These are phyloP conservation scores for Lactarius pseudohatsudake DNA, from an alignment of 768 basidiomycete species.

Conservation along the genomic window DNA sequence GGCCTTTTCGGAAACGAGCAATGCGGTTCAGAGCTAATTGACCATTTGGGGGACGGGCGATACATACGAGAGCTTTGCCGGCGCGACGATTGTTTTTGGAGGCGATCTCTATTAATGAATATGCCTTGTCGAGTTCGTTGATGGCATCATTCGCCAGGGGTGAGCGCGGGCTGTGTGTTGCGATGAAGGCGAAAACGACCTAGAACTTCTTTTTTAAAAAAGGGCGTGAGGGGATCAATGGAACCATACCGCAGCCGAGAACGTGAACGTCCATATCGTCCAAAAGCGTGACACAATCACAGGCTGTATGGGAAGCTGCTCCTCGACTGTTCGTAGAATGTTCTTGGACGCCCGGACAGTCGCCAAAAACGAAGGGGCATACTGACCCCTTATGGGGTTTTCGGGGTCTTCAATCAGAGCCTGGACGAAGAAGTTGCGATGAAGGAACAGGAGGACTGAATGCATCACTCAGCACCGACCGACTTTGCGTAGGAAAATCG, in stretches of 20 bases:
- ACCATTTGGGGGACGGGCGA: not conserved
- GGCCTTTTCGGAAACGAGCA: conserved; percentile 41
- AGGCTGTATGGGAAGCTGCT: conserved; percentile 46
- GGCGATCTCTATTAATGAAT: conserved; percentile 62
- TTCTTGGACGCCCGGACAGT: conserved; percentile 52
- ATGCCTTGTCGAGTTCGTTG: conserved; percentile 66
- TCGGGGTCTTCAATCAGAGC: conserved; percentile 49
- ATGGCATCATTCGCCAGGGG: conserved; percentile 67
- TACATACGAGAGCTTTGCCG: conserved; percentile 60
- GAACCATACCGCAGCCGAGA: conserved; percentile 52
- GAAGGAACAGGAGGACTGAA: conserved; percentile 55
- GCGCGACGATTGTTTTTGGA: conserved; percentile 59
- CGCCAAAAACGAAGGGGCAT: conserved; percentile 50
- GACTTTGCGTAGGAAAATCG: conserved; percentile 40
- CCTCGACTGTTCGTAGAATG: conserved; percentile 44
- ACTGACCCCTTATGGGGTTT: conserved; percentile 49
- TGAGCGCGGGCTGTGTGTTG: conserved; percentile 68
- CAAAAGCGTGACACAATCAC: conserved; percentile 51
- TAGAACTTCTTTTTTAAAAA: conserved; percentile 31
- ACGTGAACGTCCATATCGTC: conserved; percentile 58
- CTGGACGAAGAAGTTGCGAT: conserved; percentile 58
- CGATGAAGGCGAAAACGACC: conserved; percentile 80
- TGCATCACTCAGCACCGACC: not conserved
- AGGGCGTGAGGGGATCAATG: conserved; percentile 42
- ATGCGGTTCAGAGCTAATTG: not conserved